These are phyloP conservation scores for Curvularia eragrostidis DNA, from an alignment of 2,329 filamentous ascomycete genomes.

Conservation along the genomic window DNA sequence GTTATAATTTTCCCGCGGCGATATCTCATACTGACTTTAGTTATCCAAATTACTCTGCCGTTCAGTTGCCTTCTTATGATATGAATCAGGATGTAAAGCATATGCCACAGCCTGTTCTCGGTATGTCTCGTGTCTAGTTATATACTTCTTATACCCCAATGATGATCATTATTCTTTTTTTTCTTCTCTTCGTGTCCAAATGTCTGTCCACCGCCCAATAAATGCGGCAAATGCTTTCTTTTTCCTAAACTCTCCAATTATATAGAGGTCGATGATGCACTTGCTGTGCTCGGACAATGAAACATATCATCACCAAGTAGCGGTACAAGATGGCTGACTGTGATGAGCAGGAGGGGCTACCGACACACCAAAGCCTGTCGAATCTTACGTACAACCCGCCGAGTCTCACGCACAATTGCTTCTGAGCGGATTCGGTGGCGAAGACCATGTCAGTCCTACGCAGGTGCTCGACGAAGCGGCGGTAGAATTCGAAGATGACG, in stretches of 20 bases:
- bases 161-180: constrained; percentile 39
- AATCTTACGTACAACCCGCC: neutral
- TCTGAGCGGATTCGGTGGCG: constrained; percentile 49
- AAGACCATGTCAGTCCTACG: constrained; percentile 47
- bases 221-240: constrained; percentile 18
- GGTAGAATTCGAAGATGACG: constrained; percentile 56
- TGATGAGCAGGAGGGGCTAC: constrained; percentile 34
- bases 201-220: constrained; percentile 7
- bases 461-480: constrained; percentile 48
- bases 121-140: constrained; percentile 52
- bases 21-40: constrained; percentile 37
- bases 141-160: constrained; percentile 42
- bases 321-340: constrained; percentile 31
- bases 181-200: constrained; percentile 26
- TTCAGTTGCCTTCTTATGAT: constrained; percentile 48
- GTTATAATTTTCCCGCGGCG: constrained; percentile 31
- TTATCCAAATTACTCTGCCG: constrained; percentile 40
- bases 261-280: too few relatives aligned
- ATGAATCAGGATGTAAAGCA: constrained; percentile 47
- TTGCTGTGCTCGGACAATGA: neutral
- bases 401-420: constrained; percentile 28
- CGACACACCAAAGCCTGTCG: constrained; percentile 17
- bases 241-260: constrained; percentile 5
- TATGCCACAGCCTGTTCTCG: constrained; percentile 48
- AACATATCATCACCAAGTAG: constrained; percentile 5